phyloP scores from a whole-genome alignment of 1,284 basidiomycete species.

The Entoloma clypeatum region DNA sequence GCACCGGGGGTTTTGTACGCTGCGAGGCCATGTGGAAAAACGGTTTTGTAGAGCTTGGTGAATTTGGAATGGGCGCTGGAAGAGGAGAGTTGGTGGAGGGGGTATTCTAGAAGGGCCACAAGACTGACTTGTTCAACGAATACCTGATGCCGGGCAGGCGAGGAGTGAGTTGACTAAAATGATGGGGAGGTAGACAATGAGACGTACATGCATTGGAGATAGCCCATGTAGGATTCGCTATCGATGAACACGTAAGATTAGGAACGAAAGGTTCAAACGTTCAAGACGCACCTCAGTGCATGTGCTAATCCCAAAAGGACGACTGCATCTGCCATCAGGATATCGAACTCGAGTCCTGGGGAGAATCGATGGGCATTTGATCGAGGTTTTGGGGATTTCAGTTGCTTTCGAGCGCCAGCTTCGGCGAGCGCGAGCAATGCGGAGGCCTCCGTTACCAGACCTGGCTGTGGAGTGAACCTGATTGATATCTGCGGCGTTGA shows the following conservation, averaged over 20 bases:
- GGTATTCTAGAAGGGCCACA: constrained; percentile 5
- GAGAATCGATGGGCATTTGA: constrained; percentile 44
- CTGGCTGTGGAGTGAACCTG: constrained; percentile 31
- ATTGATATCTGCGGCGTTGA: neutral
- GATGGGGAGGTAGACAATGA: neutral
- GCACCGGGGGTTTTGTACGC: constrained; percentile 46
- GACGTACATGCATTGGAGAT: constrained; percentile 66
- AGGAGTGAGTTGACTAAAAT: constrained; percentile 8
- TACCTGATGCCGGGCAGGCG: constrained; percentile 35
- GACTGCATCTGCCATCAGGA: constrained; percentile 66
- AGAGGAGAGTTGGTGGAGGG: constrained; percentile 11
- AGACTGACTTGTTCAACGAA: constrained; percentile 53
- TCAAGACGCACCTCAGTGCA: constrained; percentile 54
- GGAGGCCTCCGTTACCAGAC: constrained; percentile 55
- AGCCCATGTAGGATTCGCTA: constrained; percentile 76
- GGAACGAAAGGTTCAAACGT: neutral
- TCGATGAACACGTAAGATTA: neutral
- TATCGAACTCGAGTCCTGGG: constrained; percentile 68
- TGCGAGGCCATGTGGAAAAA: constrained; percentile 67
- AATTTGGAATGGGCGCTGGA: constrained; percentile 70
- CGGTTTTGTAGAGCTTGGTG: constrained; percentile 68
- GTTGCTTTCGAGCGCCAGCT: constrained; percentile 53
- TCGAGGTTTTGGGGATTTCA: constrained; percentile 41
- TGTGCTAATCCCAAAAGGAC: constrained; percentile 66
- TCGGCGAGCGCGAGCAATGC: constrained; percentile 54